A percentile compares a stretch with the other conserved stretches of the same genome.
Conservation (phyloP, 768 basidiomycete species). For the Suillus tomentosus region DNA sequence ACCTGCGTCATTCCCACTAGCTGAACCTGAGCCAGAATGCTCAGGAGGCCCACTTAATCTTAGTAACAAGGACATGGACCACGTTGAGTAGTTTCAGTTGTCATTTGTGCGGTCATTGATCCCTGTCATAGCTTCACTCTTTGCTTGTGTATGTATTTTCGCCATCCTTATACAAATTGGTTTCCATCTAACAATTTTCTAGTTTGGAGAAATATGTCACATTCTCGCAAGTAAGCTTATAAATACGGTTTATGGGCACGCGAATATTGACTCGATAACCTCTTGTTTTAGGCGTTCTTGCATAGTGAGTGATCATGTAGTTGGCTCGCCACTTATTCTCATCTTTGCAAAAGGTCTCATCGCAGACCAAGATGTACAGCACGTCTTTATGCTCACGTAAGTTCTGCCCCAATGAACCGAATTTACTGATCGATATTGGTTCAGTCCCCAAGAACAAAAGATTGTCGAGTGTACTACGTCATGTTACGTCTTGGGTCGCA, state of each 20-base stretch:
- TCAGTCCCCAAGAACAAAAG: constrained; percentile 47
- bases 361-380: constrained; percentile 24
- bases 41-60: constrained; percentile 32
- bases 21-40: constrained; percentile 25
- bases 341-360: constrained; percentile 23
- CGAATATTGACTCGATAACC: neutral
- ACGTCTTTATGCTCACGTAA: constrained; percentile 29
- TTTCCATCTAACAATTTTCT: constrained; percentile 45
- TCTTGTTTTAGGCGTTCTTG: constrained; percentile 22
- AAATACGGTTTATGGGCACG: neutral
- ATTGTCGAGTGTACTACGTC: constrained; percentile 62
- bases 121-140: constrained; percentile 48
- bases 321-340: neutral
- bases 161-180: constrained; percentile 10
- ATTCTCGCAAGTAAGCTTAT: constrained; percentile 29
- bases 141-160: constrained; percentile 52
- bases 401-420: neutral
- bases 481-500: constrained; percentile 68
- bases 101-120: neutral
- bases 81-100: constrained; percentile 36
- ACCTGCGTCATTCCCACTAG: constrained; percentile 54
- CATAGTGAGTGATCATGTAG: constrained; percentile 19
- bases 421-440: neutral
- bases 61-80: constrained; percentile 47
- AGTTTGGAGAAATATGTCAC: constrained; percentile 33